A percentile compares a stretch with the other conserved stretches of the same genome.
Conservation (phyloP, 192 early-diverging fungal species). For the Spizellomyces sp. region DNA sequence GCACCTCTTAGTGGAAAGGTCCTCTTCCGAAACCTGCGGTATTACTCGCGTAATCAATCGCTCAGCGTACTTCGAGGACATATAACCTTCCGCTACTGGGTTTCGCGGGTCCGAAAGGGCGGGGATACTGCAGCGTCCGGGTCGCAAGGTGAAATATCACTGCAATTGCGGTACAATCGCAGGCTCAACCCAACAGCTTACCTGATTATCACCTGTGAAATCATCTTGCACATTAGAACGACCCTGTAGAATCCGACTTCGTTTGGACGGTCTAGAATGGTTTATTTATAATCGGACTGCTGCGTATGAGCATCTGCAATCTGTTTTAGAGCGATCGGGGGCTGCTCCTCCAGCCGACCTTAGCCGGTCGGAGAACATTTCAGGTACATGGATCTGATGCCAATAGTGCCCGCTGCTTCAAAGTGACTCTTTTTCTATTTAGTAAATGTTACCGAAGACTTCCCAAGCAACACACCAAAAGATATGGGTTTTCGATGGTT, state of each 20-base stretch:
- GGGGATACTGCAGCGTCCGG: too few species aligned
- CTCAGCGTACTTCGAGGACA: slow-evolving; percentile 72
- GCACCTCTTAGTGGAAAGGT: slow-evolving; percentile 72
- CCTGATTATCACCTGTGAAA: too few species aligned
- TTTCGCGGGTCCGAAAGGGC: slow-evolving; percentile 55
- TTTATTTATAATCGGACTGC: slow-evolving; percentile 80
- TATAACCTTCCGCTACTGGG: slow-evolving; percentile 74
- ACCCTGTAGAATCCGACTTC: slow-evolving; percentile 61
- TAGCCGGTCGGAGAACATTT: too few species aligned
- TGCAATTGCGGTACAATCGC: too few species aligned
- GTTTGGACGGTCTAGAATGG: slow-evolving; percentile 76
- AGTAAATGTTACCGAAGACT: slow-evolving; percentile 3
- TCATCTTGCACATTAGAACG: slow-evolving; percentile 14
- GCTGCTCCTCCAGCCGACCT: not conserved
- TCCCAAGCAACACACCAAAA: slow-evolving; percentile 12
- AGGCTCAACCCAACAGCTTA: too few species aligned
- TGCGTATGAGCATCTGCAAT: slow-evolving; percentile 63
- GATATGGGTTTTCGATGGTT: slow-evolving; percentile 56
- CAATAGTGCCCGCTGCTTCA: too few species aligned
- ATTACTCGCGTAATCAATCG: slow-evolving; percentile 70
- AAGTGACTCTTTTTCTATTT: not conserved
- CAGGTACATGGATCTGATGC: too few species aligned
- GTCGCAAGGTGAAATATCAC: too few species aligned
- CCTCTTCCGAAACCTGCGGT: slow-evolving; percentile 76
- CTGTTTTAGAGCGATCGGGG: not conserved